A percentile compares a stretch with the other conserved stretches of the same genome.
Conservation (phyloP, 306 rosid genomes). For the Prunus kanzakura region DNA sequence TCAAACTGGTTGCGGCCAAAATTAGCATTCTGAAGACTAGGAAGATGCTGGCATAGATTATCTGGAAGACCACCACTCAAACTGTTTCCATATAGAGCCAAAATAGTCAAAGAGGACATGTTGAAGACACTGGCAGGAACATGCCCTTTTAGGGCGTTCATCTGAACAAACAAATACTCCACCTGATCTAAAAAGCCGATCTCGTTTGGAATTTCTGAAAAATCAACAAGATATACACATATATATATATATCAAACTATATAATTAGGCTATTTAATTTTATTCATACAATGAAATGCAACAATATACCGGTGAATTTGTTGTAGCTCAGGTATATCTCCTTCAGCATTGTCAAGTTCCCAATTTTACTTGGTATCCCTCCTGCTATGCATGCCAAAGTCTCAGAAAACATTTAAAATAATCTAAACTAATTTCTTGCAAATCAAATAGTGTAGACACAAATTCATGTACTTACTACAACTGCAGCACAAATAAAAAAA, state of each 20-base stretch:
- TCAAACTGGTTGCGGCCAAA: too few species aligned
- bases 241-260: too few species aligned
- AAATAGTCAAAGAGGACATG: neutral
- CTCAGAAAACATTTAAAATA: neutral
- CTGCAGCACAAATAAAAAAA: too few species aligned
- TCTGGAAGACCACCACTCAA: too few species aligned
- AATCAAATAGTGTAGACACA: too few species aligned
- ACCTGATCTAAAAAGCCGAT: neutral
- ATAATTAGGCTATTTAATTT: too few species aligned
- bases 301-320: neutral
- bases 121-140: neutral
- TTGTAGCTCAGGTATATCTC: neutral
- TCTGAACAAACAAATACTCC: neutral
- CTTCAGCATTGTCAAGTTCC: slow-evolving; percentile 9
- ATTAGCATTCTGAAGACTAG: too few species aligned
- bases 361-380: slow-evolving; percentile 23
- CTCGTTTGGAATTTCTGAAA: slow-evolving; percentile 13
- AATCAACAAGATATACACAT: too few species aligned
- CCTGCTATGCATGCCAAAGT: neutral
- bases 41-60: too few species aligned
- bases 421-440: too few species aligned
- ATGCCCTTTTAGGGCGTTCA: neutral
- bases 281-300: too few species aligned
- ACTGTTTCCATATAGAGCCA: neutral
- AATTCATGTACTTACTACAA: too few species aligned